Evolutionary conservation across 2,329 filamentous ascomycete species (phyloP).

Genomic region (Colletotrichum melonis): DNA sequence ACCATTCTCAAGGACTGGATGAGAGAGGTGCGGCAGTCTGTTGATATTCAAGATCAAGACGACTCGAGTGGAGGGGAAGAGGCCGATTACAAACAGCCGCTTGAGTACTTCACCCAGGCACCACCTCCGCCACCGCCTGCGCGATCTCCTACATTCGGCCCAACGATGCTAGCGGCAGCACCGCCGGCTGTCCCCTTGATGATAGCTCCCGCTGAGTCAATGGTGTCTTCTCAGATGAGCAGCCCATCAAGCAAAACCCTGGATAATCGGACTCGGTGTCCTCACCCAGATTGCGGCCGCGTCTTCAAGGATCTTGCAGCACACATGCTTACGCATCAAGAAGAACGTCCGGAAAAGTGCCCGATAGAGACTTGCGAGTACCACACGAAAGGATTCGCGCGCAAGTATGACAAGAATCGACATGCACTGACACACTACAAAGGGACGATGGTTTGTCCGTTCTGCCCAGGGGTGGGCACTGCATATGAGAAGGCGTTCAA

Average conservation of each 20-base stretch:
- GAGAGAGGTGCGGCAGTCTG: constrained; percentile 65
- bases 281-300: constrained; percentile 68
- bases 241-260: constrained; percentile 46
- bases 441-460: constrained; percentile 97
- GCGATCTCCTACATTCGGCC: constrained; percentile 22
- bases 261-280: constrained; percentile 62
- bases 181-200: constrained; percentile 10
- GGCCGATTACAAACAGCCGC: constrained; percentile 28
- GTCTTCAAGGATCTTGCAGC: constrained; percentile 77
- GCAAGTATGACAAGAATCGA: constrained; percentile 98
- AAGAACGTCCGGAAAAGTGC: constrained; percentile 94
- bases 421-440: constrained; percentile 98
- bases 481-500: constrained; percentile 96
- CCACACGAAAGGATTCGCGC: constrained; percentile 91
- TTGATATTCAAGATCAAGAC: constrained; percentile 58
- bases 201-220: constrained; percentile 18
- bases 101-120: constrained; percentile 26
- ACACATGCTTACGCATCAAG: constrained; percentile 96
- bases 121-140: constrained; percentile 22
- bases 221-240: constrained; percentile 34
- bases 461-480: constrained; percentile 89
- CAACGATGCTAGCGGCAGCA: constrained; percentile 23
- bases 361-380: constrained; percentile 95
- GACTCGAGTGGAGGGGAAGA: constrained; percentile 65
- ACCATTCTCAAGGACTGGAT: constrained; percentile 70